These are phyloP conservation scores for Salix koriyanagi DNA, from an alignment of 345 rosid species.

Conservation along the genomic window DNA sequence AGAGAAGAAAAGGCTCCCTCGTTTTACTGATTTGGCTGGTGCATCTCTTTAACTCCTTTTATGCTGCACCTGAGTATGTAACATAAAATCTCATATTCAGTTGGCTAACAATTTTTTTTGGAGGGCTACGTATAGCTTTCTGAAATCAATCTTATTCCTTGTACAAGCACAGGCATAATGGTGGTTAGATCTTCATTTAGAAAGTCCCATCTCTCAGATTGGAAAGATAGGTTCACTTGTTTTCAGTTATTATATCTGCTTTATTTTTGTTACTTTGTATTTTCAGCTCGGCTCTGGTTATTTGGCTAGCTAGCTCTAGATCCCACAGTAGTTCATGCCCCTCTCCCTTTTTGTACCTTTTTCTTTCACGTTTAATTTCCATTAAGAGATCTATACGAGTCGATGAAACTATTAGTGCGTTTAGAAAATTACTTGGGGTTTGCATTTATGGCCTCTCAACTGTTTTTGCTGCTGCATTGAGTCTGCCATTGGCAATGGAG, in stretches of 20 bases:
- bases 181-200: conserved; percentile 3
- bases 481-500: neutral
- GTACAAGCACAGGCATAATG: conserved; percentile 13
- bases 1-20: conserved; percentile 1
- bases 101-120: neutral
- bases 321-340: neutral
- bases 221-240: neutral
- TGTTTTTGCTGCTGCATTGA: neutral
- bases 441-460: neutral
- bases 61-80: conserved; percentile 12
- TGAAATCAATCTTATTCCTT: conserved; percentile 12
- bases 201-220: neutral
- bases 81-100: conserved; percentile 17
- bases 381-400: too few species aligned
- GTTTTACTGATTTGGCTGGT: neutral
- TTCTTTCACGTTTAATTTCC: too few species aligned
- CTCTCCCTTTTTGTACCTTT: too few species aligned
- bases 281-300: neutral
- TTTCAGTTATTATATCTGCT: neutral
- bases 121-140: conserved; percentile 1
- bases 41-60: neutral
- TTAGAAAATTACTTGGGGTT: neutral
- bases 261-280: neutral
- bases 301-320: neutral
- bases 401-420: too few species aligned